These are phyloP conservation scores for Pouteria glomerata DNA, from an alignment of 148 eudicot genomes.

Conservation along the genomic window DNA sequence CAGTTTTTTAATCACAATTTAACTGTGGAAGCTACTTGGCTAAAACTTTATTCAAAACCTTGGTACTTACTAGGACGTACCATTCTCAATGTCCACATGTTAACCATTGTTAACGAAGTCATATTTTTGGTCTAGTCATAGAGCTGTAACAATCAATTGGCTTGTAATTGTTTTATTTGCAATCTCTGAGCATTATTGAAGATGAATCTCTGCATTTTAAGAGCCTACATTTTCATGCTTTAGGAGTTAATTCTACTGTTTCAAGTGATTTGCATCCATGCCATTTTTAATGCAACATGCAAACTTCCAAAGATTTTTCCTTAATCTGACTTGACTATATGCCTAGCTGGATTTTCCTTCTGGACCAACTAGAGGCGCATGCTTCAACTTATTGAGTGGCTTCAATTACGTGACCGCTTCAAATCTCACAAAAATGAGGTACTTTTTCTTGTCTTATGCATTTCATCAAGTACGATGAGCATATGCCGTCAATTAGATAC, in stretches of 20 bases:
- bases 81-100: constrained; percentile 35
- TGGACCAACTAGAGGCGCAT: constrained; percentile 86
- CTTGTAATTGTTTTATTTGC: not conserved
- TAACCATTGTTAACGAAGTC: not conserved
- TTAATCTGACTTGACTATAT: constrained; percentile 69
- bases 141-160: not conserved
- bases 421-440: constrained; percentile 76
- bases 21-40: constrained; percentile 63
- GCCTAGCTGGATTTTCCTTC: constrained; percentile 71
- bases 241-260: constrained; percentile 44
- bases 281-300: constrained; percentile 78
- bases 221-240: constrained; percentile 35
- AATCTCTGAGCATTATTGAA: constrained; percentile 7
- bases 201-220: constrained; percentile 35
- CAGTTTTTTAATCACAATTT: constrained; percentile 73
- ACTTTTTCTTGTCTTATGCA: constrained; percentile 1
- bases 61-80: constrained; percentile 93
- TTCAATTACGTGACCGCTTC: constrained; percentile 78
- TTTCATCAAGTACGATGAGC: not conserved
- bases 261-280: constrained; percentile 59
- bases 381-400: constrained; percentile 92
- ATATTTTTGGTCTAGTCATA: not conserved
- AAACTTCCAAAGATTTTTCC: constrained; percentile 61
- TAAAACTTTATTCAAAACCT: constrained; percentile 56
- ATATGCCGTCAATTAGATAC: not conserved